Evolutionary conservation across 2,329 filamentous ascomycete genomes (phyloP).

Genomic region (Penicillium sp.): DNA sequence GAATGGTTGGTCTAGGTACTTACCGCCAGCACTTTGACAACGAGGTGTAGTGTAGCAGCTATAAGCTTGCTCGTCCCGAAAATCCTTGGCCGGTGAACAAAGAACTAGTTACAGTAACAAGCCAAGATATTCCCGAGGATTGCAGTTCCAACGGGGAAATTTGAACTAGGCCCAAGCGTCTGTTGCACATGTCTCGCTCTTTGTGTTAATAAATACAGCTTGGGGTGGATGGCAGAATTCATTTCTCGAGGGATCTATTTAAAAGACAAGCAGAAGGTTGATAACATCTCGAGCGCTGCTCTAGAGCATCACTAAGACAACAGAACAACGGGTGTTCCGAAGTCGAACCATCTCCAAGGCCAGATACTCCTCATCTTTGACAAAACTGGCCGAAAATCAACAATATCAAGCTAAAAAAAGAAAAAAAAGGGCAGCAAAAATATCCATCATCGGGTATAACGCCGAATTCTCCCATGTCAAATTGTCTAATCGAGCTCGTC

Average conservation of each 20-base stretch:
- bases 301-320: neutral
- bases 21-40: neutral
- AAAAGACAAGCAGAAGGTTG: neutral
- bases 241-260: neutral
- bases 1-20: neutral
- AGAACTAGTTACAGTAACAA: neutral
- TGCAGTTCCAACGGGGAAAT: neutral
- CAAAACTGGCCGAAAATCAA: neutral
- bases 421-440: conserved; percentile 11
- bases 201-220: neutral
- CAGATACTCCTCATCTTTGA: neutral
- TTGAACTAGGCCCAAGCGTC: neutral
- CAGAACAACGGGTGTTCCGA: neutral
- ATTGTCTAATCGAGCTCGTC: conserved; percentile 27
- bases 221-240: neutral
- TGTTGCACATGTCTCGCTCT: neutral
- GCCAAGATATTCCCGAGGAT: neutral
- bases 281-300: neutral
- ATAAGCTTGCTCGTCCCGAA: neutral
- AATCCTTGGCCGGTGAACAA: neutral
- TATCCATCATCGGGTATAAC: conserved; percentile 28
- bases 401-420: conserved; percentile 6
- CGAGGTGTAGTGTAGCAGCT: neutral
- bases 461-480: conserved; percentile 31
- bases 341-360: neutral